These are phyloP conservation scores for Lachnellula suecica DNA, from an alignment of 2,329 filamentous ascomycete genomes.

Conservation along the genomic window DNA sequence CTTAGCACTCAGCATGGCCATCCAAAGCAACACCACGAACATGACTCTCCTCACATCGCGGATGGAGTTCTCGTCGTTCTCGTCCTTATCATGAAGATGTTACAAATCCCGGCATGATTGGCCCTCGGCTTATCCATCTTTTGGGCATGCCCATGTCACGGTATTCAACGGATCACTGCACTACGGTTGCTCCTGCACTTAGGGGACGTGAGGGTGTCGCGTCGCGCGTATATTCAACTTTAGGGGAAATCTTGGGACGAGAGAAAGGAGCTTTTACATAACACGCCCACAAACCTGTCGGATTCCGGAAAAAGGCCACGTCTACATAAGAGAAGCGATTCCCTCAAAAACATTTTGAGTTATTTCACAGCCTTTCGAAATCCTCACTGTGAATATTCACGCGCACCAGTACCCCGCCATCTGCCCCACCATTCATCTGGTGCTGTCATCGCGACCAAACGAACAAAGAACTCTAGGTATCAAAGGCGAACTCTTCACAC, in stretches of 20 bases:
- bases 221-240: slow-evolving; percentile 25
- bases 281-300: slow-evolving; percentile 7
- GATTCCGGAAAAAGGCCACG: neutral
- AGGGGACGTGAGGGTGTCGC: slow-evolving; percentile 13
- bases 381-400: neutral
- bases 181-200: slow-evolving; percentile 17
- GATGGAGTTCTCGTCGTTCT: slow-evolving; percentile 2
- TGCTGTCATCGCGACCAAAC: neutral
- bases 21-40: neutral
- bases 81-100: slow-evolving; percentile 12
- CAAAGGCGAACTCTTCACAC: neutral
- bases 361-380: neutral
- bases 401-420: neutral
- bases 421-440: neutral
- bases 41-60: slow-evolving; percentile 1
- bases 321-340: neutral
- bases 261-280: slow-evolving; percentile 16
- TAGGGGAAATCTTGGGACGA: slow-evolving; percentile 16
- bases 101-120: slow-evolving; percentile 21
- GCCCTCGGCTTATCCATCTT: slow-evolving; percentile 16
- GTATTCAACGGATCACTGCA: slow-evolving; percentile 12
- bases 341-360: neutral
- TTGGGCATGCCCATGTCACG: slow-evolving; percentile 8
- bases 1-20: neutral
- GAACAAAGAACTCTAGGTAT: neutral